Percentiles rank a stretch among this genome's conserved stretches.
Evolutionary conservation across 768 basidiomycete species (phyloP).

Genomic region (Lepiota venenata): DNA sequence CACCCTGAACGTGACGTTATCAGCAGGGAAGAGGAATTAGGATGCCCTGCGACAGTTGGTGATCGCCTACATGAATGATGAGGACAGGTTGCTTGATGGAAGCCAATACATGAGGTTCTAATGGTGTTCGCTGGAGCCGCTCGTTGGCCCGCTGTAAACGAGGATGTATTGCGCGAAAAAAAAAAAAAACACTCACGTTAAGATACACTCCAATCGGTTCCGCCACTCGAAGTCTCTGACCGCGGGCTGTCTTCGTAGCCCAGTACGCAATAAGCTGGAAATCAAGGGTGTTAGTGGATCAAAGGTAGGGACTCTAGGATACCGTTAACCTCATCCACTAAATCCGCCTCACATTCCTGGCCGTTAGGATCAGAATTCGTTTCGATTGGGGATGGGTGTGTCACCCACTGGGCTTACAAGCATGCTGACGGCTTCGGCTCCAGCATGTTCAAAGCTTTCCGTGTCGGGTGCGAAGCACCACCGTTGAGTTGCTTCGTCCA

Average conservation of each 20-base stretch:
- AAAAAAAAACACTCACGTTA: conserved; percentile 43
- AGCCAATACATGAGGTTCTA: conserved; percentile 45
- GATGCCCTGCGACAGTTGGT: background rate
- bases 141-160: background rate
- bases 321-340: conserved; percentile 60
- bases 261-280: conserved; percentile 63
- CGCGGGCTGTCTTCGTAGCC: conserved; percentile 54
- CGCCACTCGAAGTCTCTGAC: conserved; percentile 44
- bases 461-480: conserved; percentile 68
- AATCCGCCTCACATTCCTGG: conserved; percentile 51
- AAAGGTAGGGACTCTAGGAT: background rate
- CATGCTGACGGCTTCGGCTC: conserved; percentile 53
- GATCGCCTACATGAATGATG: conserved; percentile 58
- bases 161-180: too few relatives aligned
- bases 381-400: background rate
- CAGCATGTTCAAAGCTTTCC: conserved; percentile 63
- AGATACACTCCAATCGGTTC: conserved; percentile 54
- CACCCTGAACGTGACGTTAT: conserved; percentile 42
- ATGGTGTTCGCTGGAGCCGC: conserved; percentile 46
- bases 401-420: conserved; percentile 53
- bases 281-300: background rate
- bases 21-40: background rate
- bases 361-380: background rate
- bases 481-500: conserved; percentile 57
- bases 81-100: conserved; percentile 60